Evolutionary conservation across 2,329 filamentous ascomycete genomes (phyloP).

Genomic region (Exophiala mesophila): DNA sequence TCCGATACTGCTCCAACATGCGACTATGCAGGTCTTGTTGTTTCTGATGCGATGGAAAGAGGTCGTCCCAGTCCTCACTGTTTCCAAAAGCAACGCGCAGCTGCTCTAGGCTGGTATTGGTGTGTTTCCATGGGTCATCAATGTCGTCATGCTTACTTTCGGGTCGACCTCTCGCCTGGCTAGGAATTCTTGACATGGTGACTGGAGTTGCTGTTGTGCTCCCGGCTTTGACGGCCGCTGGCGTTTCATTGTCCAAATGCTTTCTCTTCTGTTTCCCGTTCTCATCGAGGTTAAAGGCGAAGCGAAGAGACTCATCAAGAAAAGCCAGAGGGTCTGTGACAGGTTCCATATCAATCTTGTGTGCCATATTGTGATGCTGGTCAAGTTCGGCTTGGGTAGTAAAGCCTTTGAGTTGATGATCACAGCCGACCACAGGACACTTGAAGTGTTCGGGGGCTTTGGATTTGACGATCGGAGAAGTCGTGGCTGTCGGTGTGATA

Average conservation of each 20-base stretch:
- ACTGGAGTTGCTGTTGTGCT: constrained; percentile 18
- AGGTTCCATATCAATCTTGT: constrained; percentile 44
- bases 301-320: constrained; percentile 49
- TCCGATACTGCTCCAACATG: constrained; percentile 19
- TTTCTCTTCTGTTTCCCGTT: constrained; percentile 39
- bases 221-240: constrained; percentile 10
- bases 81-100: constrained; percentile 21
- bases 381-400: constrained; percentile 50
- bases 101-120: constrained; percentile 21
- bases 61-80: constrained; percentile 24
- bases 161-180: constrained; percentile 5
- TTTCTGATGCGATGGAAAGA: constrained; percentile 22
- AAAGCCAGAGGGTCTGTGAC: constrained; percentile 55
- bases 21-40: constrained; percentile 13
- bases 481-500: constrained; percentile 26
- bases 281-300: constrained; percentile 45
- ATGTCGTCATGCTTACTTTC: constrained; percentile 3
- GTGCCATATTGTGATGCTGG: constrained; percentile 50
- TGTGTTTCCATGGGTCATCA: constrained; percentile 21
- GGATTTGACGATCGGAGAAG: constrained; percentile 31
- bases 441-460: constrained; percentile 48
- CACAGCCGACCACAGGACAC: constrained; percentile 50
- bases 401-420: constrained; percentile 51
- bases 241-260: constrained; percentile 22
- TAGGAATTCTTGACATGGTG: constrained; percentile 19